Base-by-base conservation (phyloP, 1,139 yeast species). In the Diutina pseudorugosa region DNA sequence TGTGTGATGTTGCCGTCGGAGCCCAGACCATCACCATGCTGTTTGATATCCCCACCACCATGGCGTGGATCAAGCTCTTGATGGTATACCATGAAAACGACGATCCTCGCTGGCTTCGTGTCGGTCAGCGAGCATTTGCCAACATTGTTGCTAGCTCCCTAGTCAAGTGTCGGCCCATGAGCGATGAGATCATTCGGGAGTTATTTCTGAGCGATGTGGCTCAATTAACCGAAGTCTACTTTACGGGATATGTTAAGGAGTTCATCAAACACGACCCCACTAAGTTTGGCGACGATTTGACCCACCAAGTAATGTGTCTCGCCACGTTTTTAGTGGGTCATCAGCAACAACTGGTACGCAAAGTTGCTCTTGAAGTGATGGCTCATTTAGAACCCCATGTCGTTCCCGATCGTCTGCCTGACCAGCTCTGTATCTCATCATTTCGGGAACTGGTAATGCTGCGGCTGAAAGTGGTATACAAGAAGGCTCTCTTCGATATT, bases 21-120 rank as follows among this genome's bases (percentile, higher is more conserved):
- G 75, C 74, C 19, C 65, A 66, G 23, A 61, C 68, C 6, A 77
- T 75, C 0, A 67, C 78, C 0, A 70, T 84, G 61, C 80, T 91
- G 0, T 88, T 90, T 66, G 93, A 88, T 58, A 75, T 85, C 8
- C 72, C 78, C 4, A 82, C 80, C 0, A 70, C 90, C 41, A 72
- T 90, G 66, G 72, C 76, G 27, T 93, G 98, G 98, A 77, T 90
- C 41, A 84, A 89, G 1, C 69, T 90, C 33, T 75, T 90, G 53
- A 71, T 73, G 25, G 76, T 87, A 0, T 75, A 76, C 5, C 76
- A 77, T 51, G 90, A 83, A 12, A 23, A 21, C 8, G 49, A 27
- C 5, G 40, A 45, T 16, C 23, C 8, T 8, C 18, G 27, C n/a
- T 45, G 49, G 49, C 41, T 45, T 14, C 8, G 72, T 3, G 65